Evolutionary conservation across 495 filamentous ascomycete species (phyloP).

Genomic region (Penicillium nucicola): DNA sequence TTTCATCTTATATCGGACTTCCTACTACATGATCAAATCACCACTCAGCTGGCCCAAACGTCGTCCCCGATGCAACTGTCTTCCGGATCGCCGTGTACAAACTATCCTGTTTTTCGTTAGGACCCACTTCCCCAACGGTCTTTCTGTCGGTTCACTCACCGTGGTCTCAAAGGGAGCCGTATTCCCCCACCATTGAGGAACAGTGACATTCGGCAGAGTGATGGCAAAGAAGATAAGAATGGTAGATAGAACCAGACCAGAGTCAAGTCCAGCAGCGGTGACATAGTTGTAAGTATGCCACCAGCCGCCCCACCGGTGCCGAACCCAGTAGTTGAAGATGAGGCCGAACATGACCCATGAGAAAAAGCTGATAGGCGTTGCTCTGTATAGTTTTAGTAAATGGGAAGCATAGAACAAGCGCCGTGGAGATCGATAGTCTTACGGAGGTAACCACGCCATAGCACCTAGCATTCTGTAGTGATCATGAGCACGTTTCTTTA

Average conservation of each 20-base stretch:
- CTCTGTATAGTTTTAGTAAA: slow-evolving; percentile 13
- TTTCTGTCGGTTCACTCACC: slow-evolving; percentile 2
- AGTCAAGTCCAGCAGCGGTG: slow-evolving; percentile 50
- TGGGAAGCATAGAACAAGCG: not conserved
- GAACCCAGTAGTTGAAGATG: slow-evolving; percentile 55
- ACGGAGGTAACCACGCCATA: slow-evolving; percentile 50
- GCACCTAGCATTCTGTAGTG: slow-evolving; percentile 54
- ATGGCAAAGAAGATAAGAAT: slow-evolving; percentile 56
- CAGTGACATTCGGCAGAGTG: slow-evolving; percentile 43
- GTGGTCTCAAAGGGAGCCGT: slow-evolving; percentile 34
- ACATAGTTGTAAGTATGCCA: slow-evolving; percentile 57
- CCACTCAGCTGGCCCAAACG: slow-evolving; percentile 50
- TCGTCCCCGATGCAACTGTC: slow-evolving; percentile 42
- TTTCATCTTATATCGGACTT: too few species aligned
- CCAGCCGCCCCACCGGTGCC: slow-evolving; percentile 51
- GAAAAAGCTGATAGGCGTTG: slow-evolving; percentile 57
- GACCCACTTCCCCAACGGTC: not conserved
- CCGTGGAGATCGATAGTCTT: not conserved
- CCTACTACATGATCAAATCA: not conserved
- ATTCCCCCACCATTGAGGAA: slow-evolving; percentile 56
- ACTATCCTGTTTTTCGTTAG: slow-evolving; percentile 31
- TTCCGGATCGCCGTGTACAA: slow-evolving; percentile 50
- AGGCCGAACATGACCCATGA: slow-evolving; percentile 58
- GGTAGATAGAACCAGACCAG: slow-evolving; percentile 55
- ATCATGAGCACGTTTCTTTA: not conserved